Conservation (phyloP, 257 asterid genomes). For the Solanum lignicaule region DNA sequence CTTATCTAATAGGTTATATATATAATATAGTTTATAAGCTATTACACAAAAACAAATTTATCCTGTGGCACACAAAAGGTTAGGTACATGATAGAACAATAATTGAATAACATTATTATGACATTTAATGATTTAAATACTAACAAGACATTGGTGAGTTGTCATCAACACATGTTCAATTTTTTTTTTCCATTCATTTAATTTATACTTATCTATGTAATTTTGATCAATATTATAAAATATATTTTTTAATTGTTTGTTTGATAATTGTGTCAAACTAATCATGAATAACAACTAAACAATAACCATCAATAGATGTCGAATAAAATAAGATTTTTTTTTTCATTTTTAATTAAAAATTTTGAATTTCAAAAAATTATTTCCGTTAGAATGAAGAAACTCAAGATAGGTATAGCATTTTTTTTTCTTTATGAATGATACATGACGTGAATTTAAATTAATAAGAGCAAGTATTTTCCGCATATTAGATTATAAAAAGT, state of each 20-base stretch:
- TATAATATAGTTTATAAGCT: too few species aligned
- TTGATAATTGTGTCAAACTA: neutral
- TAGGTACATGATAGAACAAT: neutral
- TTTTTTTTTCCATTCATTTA: too few species aligned
- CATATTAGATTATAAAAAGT: neutral
- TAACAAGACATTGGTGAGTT: neutral
- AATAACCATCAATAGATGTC: neutral
- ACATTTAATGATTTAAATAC: neutral
- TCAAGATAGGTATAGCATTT: neutral
- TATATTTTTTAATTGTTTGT: neutral
- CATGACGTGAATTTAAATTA: neutral
- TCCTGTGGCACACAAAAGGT: neutral
- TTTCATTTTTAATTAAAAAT: neutral
- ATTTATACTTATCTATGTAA: too few species aligned
- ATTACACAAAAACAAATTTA: neutral
- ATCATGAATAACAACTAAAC: neutral
- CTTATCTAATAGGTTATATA: too few species aligned
- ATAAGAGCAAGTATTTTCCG: fast-evolving
- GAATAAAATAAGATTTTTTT: neutral
- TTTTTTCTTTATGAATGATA: neutral
- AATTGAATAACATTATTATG: neutral
- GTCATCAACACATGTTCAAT: neutral
- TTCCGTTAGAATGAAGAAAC: neutral
- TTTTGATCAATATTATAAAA: too few species aligned
- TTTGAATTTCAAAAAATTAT: neutral